Evolutionary conservation across 139 green algal genomes (phyloP), one percentile per base, ranked within the genome.

Genomic region (Micromonas commoda): DNA sequence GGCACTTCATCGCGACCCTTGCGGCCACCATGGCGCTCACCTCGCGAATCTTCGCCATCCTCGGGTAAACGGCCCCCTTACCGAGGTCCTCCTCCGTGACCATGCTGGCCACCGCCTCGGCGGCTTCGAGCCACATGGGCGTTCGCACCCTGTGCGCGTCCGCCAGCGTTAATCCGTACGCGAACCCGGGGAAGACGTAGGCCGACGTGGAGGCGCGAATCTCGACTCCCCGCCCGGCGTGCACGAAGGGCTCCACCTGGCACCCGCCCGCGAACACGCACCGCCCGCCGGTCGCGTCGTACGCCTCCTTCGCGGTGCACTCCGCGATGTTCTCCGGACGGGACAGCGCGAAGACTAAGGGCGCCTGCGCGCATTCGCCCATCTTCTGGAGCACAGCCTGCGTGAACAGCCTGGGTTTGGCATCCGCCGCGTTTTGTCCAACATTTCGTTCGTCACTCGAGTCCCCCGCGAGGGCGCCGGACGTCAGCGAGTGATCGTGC

Each of bases 241-340:
- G 79, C 32, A 68, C 57, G 69, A 92, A 86, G 13, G 90, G 89
- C 45, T 13, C 9, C 26, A 9, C 5, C 4, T 29, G 89, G 51
- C 76, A 87, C 21, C 90, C 89, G 1, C 75, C 85, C 31, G 89
- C 89, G 82, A 92, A 95, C 28, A 95, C 87, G 32, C 82, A 84
- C 20, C 85, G 76, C 4, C 77, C 65, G 4, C 76, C 77, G 65
- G 82, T 80, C 13, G 35, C 29, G 28, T 77, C 54, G 53, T 87
- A 82, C 0, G 82, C 84, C 37, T 86, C 82, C 63, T 88, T 78
- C 3, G 83, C 69, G 19, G 80, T 85, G 79, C 79, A 84, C 80
- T 82, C 69, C 31, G 54, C 75, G 54, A 45, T 33, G 77, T 52
- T 63, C 37, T 80, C 82, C 64, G 77, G 66, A 72, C 82, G 78